These are phyloP conservation scores for Cytospora paraplurivora DNA, from an alignment of 2,329 filamentous ascomycete species.

Conservation along the genomic window DNA sequence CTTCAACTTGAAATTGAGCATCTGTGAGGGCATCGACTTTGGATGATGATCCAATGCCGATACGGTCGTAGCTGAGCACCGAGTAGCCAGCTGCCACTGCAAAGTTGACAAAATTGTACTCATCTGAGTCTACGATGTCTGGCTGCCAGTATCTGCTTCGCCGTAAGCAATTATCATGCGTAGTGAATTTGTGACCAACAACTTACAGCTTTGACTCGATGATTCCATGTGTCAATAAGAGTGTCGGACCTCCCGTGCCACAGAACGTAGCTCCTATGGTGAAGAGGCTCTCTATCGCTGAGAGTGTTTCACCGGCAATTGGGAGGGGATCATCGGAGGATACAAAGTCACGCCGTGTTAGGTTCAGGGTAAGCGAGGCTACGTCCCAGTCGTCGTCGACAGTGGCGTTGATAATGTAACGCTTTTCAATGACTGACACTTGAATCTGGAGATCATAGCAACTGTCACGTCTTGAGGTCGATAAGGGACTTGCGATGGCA, in stretches of 20 bases:
- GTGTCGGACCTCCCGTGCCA: conserved; percentile 33
- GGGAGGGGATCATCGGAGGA: conserved; percentile 33
- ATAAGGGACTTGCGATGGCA: conserved; percentile 16
- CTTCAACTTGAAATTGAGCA: conserved; percentile 39
- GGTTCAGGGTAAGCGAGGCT: conserved; percentile 34
- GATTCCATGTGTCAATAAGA: conserved; percentile 37
- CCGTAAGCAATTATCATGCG: not conserved
- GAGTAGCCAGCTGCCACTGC: conserved; percentile 36
- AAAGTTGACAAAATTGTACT: conserved; percentile 36
- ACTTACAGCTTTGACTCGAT: conserved; percentile 38
- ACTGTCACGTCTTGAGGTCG: not conserved
- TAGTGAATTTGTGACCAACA: not conserved
- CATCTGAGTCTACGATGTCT: conserved; percentile 29
- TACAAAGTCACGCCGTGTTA: conserved; percentile 35
- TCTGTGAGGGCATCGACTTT: conserved; percentile 34
- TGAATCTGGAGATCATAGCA: conserved; percentile 36
- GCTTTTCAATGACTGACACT: conserved; percentile 34
- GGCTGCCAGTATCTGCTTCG: conserved; percentile 35
- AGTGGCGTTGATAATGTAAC: conserved; percentile 34
- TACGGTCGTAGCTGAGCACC: conserved; percentile 38
- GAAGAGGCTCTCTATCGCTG: conserved; percentile 33
- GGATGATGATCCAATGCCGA: conserved; percentile 39
- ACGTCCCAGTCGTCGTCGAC: conserved; percentile 37
- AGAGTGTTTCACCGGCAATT: conserved; percentile 31
- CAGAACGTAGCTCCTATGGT: conserved; percentile 36